Conservation (phyloP, 768 basidiomycete genomes). For the Tylopilus vinaceipallidus region DNA sequence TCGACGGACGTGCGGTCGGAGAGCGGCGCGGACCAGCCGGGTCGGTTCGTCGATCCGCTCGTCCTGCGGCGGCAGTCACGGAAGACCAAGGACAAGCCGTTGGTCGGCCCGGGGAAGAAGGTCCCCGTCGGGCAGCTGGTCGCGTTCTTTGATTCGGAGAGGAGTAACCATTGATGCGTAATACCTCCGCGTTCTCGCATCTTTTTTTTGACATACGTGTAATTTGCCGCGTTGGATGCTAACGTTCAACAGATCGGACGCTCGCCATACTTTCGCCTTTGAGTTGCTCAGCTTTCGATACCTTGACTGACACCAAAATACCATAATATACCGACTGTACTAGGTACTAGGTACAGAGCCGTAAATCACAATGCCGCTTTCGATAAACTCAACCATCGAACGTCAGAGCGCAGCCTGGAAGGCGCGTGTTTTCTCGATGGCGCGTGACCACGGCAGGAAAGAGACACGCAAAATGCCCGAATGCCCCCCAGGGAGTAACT, state of each 20-base stretch:
- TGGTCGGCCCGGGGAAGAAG: slow-evolving; percentile 46
- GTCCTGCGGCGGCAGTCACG: slow-evolving; percentile 60
- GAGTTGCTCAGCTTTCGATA: background rate
- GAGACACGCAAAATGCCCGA: background rate
- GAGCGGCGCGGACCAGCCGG: slow-evolving; percentile 8
- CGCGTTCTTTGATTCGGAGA: slow-evolving; percentile 71
- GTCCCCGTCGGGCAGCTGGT: slow-evolving; percentile 75
- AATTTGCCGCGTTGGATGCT: background rate
- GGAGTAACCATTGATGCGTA: slow-evolving; percentile 2
- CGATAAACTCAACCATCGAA: too few species aligned
- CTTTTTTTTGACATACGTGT: too few species aligned
- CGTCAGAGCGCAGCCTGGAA: too few species aligned
- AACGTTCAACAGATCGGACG: background rate
- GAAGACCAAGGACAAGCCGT: slow-evolving; percentile 37
- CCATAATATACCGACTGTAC: slow-evolving; percentile 5
- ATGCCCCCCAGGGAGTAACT: background rate
- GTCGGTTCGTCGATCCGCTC: slow-evolving; percentile 76
- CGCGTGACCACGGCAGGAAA: background rate
- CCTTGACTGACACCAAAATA: background rate
- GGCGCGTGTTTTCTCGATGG: too few species aligned
- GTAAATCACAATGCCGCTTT: too few species aligned
- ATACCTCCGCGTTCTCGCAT: background rate
- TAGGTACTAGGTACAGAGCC: too few species aligned
- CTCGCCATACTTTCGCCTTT: too few species aligned
- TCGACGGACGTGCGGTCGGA: slow-evolving; percentile 35